Evolutionary conservation across 495 filamentous ascomycete genomes (phyloP).

Genomic region (Platismatia glauca): DNA sequence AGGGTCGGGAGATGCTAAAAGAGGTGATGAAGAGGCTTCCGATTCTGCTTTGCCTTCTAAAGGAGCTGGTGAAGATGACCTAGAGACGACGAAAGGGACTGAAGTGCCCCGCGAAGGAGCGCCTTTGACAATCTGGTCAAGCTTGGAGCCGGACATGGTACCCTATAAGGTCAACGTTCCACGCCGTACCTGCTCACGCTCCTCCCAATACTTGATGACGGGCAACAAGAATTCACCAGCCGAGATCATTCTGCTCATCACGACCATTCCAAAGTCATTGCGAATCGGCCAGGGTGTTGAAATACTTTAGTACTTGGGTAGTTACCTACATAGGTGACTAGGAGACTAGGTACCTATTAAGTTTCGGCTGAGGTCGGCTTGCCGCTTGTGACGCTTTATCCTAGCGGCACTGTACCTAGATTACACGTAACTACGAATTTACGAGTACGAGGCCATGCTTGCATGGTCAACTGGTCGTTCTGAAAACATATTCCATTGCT

Average conservation of each 20-base stretch:
- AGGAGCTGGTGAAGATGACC: conserved; percentile 30
- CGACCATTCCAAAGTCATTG: not conserved
- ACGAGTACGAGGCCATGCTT: not conserved
- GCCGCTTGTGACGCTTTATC: not conserved
- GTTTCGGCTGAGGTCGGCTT: not conserved
- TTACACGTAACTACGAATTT: too few species aligned
- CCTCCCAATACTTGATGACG: conserved; percentile 2
- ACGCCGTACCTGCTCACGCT: not conserved
- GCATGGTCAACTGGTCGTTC: too few species aligned
- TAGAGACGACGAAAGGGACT: conserved; percentile 16
- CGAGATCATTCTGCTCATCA: not conserved
- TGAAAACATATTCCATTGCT: not conserved
- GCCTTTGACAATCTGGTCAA: conserved; percentile 87
- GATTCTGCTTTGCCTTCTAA: conserved; percentile 29
- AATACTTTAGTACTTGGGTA: not conserved
- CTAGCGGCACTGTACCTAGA: too few species aligned
- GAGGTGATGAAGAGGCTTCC: conserved; percentile 30
- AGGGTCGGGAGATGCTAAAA: conserved; percentile 54
- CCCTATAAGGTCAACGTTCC: not conserved
- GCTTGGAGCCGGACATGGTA: conserved; percentile 47
- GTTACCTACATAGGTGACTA: too few species aligned
- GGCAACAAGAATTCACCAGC: not conserved
- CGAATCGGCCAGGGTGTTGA: not conserved
- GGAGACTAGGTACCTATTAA: too few species aligned
- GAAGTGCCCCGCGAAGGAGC: conserved; percentile 48